These are phyloP conservation scores for Xylaria longipes DNA, from an alignment of 495 filamentous ascomycete species.

Conservation along the genomic window DNA sequence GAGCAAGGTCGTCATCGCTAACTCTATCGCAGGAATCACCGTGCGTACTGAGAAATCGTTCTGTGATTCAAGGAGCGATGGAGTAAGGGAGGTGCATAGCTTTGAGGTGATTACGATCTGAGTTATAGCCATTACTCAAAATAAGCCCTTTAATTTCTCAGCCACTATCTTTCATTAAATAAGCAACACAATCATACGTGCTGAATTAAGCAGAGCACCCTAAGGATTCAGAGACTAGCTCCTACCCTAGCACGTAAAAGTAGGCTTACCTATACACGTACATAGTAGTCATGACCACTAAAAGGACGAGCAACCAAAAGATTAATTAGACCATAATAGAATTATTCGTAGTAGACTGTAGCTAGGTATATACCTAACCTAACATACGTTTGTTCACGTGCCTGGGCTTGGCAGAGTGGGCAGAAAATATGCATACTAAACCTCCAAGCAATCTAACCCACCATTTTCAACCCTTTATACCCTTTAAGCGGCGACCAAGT, in stretches of 20 bases:
- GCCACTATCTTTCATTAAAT: too few relatives aligned
- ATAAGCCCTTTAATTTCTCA: background rate
- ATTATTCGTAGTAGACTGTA: background rate
- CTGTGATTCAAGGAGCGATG: background rate
- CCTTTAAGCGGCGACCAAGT: background rate
- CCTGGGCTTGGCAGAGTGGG: too few relatives aligned
- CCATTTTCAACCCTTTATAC: background rate
- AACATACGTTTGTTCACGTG: too few relatives aligned
- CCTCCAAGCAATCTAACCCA: background rate
- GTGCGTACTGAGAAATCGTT: background rate
- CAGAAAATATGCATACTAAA: background rate
- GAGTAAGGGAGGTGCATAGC: background rate
- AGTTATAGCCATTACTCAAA: background rate
- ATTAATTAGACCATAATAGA: background rate
- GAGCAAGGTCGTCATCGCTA: background rate
- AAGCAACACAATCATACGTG: too few relatives aligned
- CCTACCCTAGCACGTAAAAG: too few relatives aligned
- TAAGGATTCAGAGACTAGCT: too few relatives aligned
- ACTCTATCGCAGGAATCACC: background rate
- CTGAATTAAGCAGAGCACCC: too few relatives aligned
- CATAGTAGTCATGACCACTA: too few relatives aligned
- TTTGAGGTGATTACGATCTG: background rate
- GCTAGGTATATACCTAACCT: background rate
- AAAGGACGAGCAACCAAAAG: background rate
- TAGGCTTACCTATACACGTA: too few relatives aligned